phyloP scores from a whole-genome alignment of 768 basidiomycete genomes.

The Mycena polygramma region DNA sequence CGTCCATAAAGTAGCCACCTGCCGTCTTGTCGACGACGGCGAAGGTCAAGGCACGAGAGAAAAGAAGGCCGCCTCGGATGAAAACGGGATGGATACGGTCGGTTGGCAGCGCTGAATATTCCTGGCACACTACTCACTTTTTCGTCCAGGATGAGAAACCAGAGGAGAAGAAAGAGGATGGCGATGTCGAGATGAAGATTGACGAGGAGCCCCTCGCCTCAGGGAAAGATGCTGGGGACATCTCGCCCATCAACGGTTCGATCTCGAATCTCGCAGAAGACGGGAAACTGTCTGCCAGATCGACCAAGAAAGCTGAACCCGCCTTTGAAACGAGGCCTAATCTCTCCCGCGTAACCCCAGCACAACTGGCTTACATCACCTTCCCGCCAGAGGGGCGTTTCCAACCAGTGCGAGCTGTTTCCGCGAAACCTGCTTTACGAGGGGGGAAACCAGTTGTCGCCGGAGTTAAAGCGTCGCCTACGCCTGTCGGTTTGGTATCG shows the following conservation, averaged over 20 bases:
- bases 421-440: constrained; percentile 57
- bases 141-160: constrained; percentile 64
- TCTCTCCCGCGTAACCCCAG: constrained; percentile 92
- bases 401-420: constrained; percentile 89
- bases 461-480: constrained; percentile 45
- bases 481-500: constrained; percentile 52
- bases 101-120: constrained; percentile 43
- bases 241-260: constrained; percentile 69
- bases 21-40: constrained; percentile 98
- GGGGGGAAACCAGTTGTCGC: constrained; percentile 48
- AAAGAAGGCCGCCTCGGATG: constrained; percentile 89
- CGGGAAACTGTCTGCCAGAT: constrained; percentile 53
- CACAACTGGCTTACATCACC: constrained; percentile 86
- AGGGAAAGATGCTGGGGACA: constrained; percentile 62
- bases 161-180: constrained; percentile 67
- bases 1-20: constrained; percentile 90
- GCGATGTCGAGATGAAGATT: constrained; percentile 84
- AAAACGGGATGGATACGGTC: constrained; percentile 87
- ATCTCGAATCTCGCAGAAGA: constrained; percentile 63
- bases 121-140: neutral
- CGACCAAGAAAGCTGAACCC: constrained; percentile 80
- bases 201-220: constrained; percentile 62
- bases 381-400: constrained; percentile 88
- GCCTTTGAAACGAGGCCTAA: constrained; percentile 83
- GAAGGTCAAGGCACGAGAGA: constrained; percentile 95